A percentile compares a stretch with the other conserved stretches of the same genome.
Evolutionary conservation across 2,329 filamentous ascomycete genomes (phyloP).

Genomic region (Kalmusia sp.): DNA sequence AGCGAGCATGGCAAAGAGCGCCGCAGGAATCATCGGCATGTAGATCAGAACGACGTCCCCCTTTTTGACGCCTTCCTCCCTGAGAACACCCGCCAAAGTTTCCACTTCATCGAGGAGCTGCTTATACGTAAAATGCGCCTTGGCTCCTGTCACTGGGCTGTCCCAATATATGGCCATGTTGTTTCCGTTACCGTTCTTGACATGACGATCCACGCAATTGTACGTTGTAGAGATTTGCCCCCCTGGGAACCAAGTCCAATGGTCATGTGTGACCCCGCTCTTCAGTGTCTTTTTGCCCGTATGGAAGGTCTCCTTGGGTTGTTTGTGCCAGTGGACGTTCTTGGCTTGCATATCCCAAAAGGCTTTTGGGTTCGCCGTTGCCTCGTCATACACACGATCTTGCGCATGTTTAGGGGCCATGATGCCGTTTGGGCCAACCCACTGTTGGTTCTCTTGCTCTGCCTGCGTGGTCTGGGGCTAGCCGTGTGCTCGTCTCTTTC

Average conservation of each 20-base stretch:
- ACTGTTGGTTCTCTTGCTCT: too few relatives aligned
- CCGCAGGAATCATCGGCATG: constrained; percentile 96
- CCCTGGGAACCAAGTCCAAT: constrained; percentile 90
- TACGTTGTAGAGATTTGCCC: constrained; percentile 91
- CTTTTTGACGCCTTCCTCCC: constrained; percentile 80
- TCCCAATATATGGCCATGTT: constrained; percentile 84
- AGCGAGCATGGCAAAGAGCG: constrained; percentile 85
- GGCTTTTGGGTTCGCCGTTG: constrained; percentile 70
- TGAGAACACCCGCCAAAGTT: constrained; percentile 78
- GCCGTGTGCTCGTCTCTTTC: too few relatives aligned
- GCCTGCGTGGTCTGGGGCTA: too few relatives aligned
- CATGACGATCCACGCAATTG: constrained; percentile 90
- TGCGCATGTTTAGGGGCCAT: constrained; percentile 46
- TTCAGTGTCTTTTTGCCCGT: constrained; percentile 68
- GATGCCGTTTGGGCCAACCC: not conserved
- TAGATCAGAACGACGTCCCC: constrained; percentile 92
- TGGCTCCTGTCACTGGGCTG: constrained; percentile 78
- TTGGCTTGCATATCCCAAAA: constrained; percentile 82
- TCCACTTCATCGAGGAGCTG: constrained; percentile 82
- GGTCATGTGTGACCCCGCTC: constrained; percentile 69
- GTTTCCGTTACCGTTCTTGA: constrained; percentile 75
- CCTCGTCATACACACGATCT: constrained; percentile 60
- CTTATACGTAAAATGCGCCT: constrained; percentile 76
- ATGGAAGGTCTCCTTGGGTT: constrained; percentile 69
- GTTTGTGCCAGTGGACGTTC: constrained; percentile 81